Conservation (phyloP, 129 eudicot species). For the Cynara cardunculus region DNA sequence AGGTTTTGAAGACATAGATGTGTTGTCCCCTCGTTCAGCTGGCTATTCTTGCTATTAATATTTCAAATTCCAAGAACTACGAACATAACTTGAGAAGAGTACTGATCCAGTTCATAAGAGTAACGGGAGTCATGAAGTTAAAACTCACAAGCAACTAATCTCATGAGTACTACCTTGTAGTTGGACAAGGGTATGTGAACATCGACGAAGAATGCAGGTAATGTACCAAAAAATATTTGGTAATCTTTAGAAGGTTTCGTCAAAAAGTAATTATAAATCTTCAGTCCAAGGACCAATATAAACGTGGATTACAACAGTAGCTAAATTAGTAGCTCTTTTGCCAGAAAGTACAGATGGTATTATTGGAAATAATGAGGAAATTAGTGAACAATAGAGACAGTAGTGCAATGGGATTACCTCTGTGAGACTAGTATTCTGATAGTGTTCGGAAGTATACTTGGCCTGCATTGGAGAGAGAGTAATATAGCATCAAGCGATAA, state of each 20-base stretch:
- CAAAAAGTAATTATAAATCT: background rate
- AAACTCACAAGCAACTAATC: slow-evolving; percentile 10
- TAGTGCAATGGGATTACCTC: background rate
- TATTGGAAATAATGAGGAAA: background rate
- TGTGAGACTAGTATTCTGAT: background rate
- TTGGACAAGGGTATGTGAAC: background rate
- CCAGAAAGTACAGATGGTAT: background rate
- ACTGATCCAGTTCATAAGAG: background rate
- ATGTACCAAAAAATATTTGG: slow-evolving; percentile 1
- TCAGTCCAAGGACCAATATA: slow-evolving; percentile 4
- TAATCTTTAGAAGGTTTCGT: background rate
- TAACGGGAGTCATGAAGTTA: background rate
- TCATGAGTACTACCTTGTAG: background rate
- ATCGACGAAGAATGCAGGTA: background rate
- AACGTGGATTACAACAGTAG: background rate
- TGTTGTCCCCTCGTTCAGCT: background rate
- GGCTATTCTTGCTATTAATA: background rate
- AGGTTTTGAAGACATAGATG: background rate
- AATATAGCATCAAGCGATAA: background rate
- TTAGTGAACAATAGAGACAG: background rate
- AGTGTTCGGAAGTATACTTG: background rate
- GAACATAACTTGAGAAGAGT: background rate
- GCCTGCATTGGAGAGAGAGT: no score
- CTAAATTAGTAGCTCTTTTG: background rate
- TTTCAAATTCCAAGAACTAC: background rate